A percentile compares a stretch with the other conserved stretches of the same genome.
Conservation (phyloP, 2,329 filamentous ascomycete genomes). For the Fusarium algeriense region DNA sequence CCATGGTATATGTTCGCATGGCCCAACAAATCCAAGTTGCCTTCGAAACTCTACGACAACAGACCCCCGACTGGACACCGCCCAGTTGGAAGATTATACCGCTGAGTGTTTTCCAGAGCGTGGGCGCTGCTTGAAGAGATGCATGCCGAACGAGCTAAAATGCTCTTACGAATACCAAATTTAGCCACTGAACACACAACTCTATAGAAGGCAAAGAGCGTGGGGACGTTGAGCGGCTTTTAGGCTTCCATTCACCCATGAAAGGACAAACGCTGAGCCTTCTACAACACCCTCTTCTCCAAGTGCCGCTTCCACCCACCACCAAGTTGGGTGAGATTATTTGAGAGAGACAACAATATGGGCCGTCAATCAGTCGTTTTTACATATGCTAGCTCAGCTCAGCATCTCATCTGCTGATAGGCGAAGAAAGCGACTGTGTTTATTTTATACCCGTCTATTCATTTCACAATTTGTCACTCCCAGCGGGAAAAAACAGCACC, state of each 20-base stretch:
- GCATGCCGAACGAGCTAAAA: background rate
- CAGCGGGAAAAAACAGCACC: slow-evolving; percentile 30
- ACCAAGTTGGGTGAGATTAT: background rate
- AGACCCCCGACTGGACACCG: slow-evolving; percentile 50
- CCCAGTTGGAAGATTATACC: slow-evolving; percentile 56
- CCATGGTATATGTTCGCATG: slow-evolving; percentile 52
- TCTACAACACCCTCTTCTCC: background rate
- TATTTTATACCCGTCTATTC: slow-evolving; percentile 20
- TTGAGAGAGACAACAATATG: slow-evolving; percentile 13
- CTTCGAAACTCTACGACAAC: slow-evolving; percentile 49
- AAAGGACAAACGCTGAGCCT: slow-evolving; percentile 21
- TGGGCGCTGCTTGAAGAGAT: slow-evolving; percentile 12
- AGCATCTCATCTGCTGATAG: slow-evolving; percentile 9
- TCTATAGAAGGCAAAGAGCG: background rate
- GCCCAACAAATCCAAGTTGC: slow-evolving; percentile 54
- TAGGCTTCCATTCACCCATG: background rate
- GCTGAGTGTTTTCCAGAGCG: slow-evolving; percentile 43
- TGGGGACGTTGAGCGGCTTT: background rate
- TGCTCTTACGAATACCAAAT: background rate
- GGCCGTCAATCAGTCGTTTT: slow-evolving; percentile 19
- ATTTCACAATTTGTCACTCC: background rate
- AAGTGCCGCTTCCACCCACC: slow-evolving; percentile 13
- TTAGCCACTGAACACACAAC: background rate
- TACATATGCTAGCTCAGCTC: background rate
- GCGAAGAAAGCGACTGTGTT: slow-evolving; percentile 4